phyloP scores from a whole-genome alignment of 345 rosid species.

The Syzygium aqueum region DNA sequence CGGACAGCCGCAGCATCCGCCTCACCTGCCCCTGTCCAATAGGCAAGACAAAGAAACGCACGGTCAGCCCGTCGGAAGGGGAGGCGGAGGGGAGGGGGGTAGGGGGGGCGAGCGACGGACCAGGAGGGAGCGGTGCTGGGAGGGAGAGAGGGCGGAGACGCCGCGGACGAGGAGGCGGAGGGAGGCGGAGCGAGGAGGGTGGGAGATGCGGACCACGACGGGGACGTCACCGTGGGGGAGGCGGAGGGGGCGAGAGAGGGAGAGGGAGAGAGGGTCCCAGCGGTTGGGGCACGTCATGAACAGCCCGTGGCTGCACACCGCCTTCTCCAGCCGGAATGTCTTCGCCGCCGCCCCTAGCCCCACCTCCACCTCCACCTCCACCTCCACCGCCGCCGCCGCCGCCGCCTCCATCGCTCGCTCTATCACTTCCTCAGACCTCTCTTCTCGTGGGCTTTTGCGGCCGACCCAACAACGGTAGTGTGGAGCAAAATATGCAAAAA shows the following conservation, averaged over 20 bases:
- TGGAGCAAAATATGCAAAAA: neutral
- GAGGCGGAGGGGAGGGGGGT: neutral
- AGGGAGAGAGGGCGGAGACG: constrained; percentile 9
- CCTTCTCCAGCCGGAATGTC: constrained; percentile 28
- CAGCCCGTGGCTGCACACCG: constrained; percentile 51
- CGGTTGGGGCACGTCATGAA: constrained; percentile 47
- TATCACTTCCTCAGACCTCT: neutral
- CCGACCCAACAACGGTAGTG: neutral
- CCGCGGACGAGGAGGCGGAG: constrained; percentile 23
- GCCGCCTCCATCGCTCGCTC: neutral
- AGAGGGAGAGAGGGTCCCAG: constrained; percentile 32
- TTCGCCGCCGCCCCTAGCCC: constrained; percentile 6
- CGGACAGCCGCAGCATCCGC: constrained; percentile 43
- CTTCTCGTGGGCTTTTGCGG: neutral
- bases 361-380: constrained; percentile 1
- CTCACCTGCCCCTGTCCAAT: constrained; percentile 17
- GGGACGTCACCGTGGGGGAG: constrained; percentile 7
- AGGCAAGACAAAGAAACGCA: neutral
- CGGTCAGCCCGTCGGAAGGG: neutral
- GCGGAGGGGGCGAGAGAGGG: constrained; percentile 36
- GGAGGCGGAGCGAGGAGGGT: constrained; percentile 3
- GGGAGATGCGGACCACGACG: constrained; percentile 25
- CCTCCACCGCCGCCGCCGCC: neutral
- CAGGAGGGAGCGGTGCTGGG: constrained; percentile 11
- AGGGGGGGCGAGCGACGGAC: neutral